Conservation (phyloP, 257 asterid genomes). For the Nicotiana sylvestris region DNA sequence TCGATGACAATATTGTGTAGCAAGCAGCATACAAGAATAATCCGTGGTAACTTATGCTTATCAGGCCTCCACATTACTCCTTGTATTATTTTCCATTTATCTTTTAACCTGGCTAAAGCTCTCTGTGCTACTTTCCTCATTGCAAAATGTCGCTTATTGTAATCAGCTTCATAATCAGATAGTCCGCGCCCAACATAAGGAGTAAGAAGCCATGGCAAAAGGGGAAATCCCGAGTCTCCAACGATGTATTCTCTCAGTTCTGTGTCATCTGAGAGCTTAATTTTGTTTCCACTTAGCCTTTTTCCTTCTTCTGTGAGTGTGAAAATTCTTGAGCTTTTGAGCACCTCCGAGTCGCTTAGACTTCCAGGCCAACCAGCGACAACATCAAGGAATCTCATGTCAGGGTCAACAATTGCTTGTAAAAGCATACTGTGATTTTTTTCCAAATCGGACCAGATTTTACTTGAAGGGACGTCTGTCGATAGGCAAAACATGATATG, state of each 20-base stretch:
- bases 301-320: constrained; percentile 14
- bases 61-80: constrained; percentile 27
- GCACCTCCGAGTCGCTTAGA: constrained; percentile 14
- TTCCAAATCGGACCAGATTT: constrained; percentile 22
- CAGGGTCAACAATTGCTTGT: constrained; percentile 21
- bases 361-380: constrained; percentile 26
- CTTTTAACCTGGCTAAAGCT: constrained; percentile 26
- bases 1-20: constrained; percentile 29
- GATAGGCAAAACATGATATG: constrained; percentile 24
- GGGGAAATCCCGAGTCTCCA: constrained; percentile 30
- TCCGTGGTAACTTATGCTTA: constrained; percentile 23
- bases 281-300: constrained; percentile 13
- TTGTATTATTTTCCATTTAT: constrained; percentile 23
- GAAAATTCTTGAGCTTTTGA: constrained; percentile 13
- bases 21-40: constrained; percentile 23
- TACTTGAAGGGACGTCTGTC: constrained; percentile 11
- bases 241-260: constrained; percentile 19
- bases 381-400: constrained; percentile 25
- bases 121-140: constrained; percentile 21
- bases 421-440: constrained; percentile 22
- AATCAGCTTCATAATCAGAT: constrained; percentile 7
- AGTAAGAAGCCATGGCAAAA: constrained; percentile 31
- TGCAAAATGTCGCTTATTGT: constrained; percentile 20
- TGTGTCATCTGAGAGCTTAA: constrained; percentile 10
- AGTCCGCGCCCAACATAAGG: constrained; percentile 17